Evolutionary conservation across 2,329 filamentous ascomycete genomes (phyloP).

Genomic region (Ophiosphaerella korrae): DNA sequence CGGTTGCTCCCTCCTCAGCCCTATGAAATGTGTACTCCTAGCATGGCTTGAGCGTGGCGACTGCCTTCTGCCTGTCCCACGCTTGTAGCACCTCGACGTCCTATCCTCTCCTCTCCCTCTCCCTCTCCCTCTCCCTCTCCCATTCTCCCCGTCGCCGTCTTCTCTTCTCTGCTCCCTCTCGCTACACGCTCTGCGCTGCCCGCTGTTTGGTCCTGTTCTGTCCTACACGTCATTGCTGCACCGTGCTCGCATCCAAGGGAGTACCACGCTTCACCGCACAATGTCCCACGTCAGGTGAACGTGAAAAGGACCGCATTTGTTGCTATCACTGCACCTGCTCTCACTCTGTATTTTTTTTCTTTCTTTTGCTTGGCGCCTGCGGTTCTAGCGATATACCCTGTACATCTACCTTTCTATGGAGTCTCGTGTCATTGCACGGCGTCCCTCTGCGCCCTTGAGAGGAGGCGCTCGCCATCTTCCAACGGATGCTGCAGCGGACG

Average conservation of each 20-base stretch:
- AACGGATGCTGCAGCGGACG: slow-evolving; percentile 19
- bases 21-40: slow-evolving; percentile 20
- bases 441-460: slow-evolving; percentile 19
- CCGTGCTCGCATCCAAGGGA: slow-evolving; percentile 24
- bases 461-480: slow-evolving; percentile 15
- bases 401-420: slow-evolving; percentile 41
- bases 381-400: slow-evolving; percentile 38
- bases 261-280: slow-evolving; percentile 34
- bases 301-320: slow-evolving; percentile 6
- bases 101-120: slow-evolving; percentile 16
- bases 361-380: slow-evolving; percentile 9
- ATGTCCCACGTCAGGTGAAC: slow-evolving; percentile 35
- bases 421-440: slow-evolving; percentile 26
- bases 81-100: slow-evolving; percentile 46
- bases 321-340: slow-evolving; percentile 3
- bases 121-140: slow-evolving; percentile 14
- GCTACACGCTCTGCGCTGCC: no score
- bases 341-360: slow-evolving; percentile 6
- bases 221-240: slow-evolving; percentile 34
- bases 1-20: slow-evolving; percentile 29
- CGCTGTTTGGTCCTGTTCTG: slow-evolving; percentile 1
- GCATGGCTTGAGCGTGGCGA: slow-evolving; percentile 38
- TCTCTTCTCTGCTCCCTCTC: slow-evolving; percentile 20
- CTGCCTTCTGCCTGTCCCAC: slow-evolving; percentile 34
- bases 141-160: slow-evolving; percentile 11